Evolutionary conservation across 2,329 filamentous ascomycete genomes (phyloP).

Genomic region (Ophiostoma sp.): DNA sequence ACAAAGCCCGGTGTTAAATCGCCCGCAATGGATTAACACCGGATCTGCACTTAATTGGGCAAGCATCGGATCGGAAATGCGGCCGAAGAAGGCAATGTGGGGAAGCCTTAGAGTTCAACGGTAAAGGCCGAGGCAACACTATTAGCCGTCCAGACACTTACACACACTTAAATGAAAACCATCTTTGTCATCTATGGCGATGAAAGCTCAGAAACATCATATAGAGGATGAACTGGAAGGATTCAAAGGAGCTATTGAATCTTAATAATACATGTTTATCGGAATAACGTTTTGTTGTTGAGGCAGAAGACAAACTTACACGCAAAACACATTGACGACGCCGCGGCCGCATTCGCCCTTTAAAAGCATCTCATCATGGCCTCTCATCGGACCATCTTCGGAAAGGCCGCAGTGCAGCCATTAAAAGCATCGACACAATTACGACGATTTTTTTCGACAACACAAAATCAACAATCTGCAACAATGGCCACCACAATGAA

Average conservation of each 20-base stretch:
- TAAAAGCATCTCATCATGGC: neutral
- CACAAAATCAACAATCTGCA: neutral
- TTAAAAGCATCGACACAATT: neutral
- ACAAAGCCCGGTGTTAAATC: neutral
- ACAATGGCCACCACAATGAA: conserved; percentile 23
- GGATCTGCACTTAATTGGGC: neutral
- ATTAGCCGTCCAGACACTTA: neutral
- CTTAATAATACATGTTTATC: no score
- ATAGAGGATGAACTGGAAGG: neutral
- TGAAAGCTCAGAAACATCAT: neutral
- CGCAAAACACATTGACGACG: neutral
- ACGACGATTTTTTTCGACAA: neutral
- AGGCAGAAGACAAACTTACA: neutral
- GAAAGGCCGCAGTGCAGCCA: neutral
- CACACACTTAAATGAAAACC: neutral
- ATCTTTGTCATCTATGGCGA: neutral
- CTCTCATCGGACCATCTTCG: neutral
- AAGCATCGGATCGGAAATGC: neutral
- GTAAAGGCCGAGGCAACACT: neutral
- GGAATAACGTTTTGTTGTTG: no score
- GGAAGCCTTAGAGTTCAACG: neutral
- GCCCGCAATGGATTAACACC: neutral
- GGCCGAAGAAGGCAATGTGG: neutral
- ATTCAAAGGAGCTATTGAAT: no score
- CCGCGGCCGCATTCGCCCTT: neutral